Evolutionary conservation across 1,284 basidiomycete genomes (phyloP).

Genomic region (Trichosporon ovoides): DNA sequence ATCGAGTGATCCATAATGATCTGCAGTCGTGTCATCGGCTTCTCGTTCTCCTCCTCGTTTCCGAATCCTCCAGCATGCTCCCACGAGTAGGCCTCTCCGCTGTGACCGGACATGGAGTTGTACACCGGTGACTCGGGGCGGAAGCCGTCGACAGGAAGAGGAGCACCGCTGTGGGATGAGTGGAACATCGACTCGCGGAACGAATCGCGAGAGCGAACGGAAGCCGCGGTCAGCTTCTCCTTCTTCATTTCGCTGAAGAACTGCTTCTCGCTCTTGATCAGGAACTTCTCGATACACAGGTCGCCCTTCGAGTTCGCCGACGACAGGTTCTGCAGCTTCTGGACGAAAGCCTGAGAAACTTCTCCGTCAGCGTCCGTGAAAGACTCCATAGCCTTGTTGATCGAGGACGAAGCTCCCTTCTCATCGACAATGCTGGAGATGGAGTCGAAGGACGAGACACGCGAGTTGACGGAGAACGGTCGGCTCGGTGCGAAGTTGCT

Average conservation of each 20-base stretch:
- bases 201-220: slow-evolving; percentile 65
- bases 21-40: slow-evolving; percentile 71
- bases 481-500: slow-evolving; percentile 53
- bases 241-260: slow-evolving; percentile 85
- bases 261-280: slow-evolving; percentile 82
- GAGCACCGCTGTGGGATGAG: slow-evolving; percentile 24
- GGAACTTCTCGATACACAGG: slow-evolving; percentile 81
- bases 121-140: slow-evolving; percentile 57
- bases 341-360: slow-evolving; percentile 79
- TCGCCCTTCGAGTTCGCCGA: slow-evolving; percentile 84
- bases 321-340: slow-evolving; percentile 70
- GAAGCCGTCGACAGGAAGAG: slow-evolving; percentile 63
- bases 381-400: slow-evolving; percentile 88
- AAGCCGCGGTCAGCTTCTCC: slow-evolving; percentile 57
- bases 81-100: slow-evolving; percentile 11
- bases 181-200: slow-evolving; percentile 21
- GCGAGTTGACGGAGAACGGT: slow-evolving; percentile 74
- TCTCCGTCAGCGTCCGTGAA: slow-evolving; percentile 89
- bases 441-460: slow-evolving; percentile 74
- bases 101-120: slow-evolving; percentile 45
- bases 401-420: slow-evolving; percentile 77
- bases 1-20: slow-evolving; percentile 71
- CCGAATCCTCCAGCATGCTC: slow-evolving; percentile 43
- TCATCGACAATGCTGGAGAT: slow-evolving; percentile 84
- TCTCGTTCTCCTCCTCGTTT: slow-evolving; percentile 52